Base-by-base conservation (phyloP, 75 land plant species). In the Selaginella tamariscina region DNA sequence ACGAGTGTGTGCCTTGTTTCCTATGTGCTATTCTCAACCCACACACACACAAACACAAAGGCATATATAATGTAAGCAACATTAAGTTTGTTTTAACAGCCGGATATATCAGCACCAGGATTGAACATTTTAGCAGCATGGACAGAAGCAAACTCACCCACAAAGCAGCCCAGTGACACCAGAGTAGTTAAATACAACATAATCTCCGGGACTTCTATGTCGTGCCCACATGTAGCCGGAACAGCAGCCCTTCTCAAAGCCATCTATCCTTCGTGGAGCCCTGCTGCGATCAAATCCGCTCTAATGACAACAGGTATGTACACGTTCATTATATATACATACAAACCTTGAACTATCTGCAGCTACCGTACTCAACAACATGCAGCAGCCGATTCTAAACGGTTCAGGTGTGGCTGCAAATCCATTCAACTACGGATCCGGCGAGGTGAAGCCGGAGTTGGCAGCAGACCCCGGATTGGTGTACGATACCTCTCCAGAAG, bases 301-400 rank as follows among this genome's bases (percentile, higher is more conserved):
- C 49, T 39, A 5, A 39, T 39, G 49, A 39, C 49, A 5, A 39
- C 49, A 5, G 49, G 49, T 39, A 39, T 5, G 49, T 15, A 39
- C 49, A 39, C 49, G 11, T 39, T 39, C 49, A 15, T 15, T 15
- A 39, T 39, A 39, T 5, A 39, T 5, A 5, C 49, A 5, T 39
- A 15, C 49, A 5, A 39, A 39, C 49, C 49, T 5, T 15, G 49
- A 5, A 15, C 15, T 23, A 9, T 21, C 26, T 59, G 21, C 62
- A 59, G 62, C 62, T 59, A 9, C 62, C 9, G 8, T 26, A 2
- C 8, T 59, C 24, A 59, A 59, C 62, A 59, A 59, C 62, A 8
- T 59, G 62, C 62, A 59, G 26, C 24, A 59, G 26, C 62, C 62
- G 23, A 59, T 59, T 8, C 70, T 59, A n/a, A 59, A 59, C 26